phyloP scores from a whole-genome alignment of 768 basidiomycete genomes.

The Russula earlei region DNA sequence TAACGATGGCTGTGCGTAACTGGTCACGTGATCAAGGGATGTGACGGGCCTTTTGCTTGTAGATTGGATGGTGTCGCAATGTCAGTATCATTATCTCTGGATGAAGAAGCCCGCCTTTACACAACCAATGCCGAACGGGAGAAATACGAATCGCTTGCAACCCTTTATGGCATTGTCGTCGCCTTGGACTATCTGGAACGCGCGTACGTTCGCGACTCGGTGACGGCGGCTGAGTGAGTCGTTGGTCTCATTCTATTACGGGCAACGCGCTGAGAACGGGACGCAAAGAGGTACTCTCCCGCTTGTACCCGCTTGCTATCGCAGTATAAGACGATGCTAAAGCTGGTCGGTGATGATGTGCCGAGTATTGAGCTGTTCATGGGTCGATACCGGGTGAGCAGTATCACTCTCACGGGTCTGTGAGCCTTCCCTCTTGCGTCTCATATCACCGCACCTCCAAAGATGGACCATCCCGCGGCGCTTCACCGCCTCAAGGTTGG shows the following conservation, averaged over 20 bases:
- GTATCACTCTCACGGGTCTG: neutral
- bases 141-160: constrained; percentile 80
- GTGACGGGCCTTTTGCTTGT: too few species aligned
- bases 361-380: constrained; percentile 85
- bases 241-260: neutral
- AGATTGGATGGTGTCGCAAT: too few species aligned
- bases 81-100: constrained; percentile 48
- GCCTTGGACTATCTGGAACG: constrained; percentile 91
- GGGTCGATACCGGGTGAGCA: constrained; percentile 56
- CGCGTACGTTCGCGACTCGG: constrained; percentile 89
- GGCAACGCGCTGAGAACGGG: constrained; percentile 27
- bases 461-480: constrained; percentile 94
- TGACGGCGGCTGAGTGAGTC: constrained; percentile 84
- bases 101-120: constrained; percentile 89
- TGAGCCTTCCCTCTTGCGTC: too few species aligned
- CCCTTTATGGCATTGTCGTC: constrained; percentile 85
- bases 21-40: neutral
- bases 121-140: constrained; percentile 84
- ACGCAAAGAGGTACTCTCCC: constrained; percentile 77
- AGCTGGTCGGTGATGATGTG: constrained; percentile 83
- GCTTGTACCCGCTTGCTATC: constrained; percentile 90
- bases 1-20: too few species aligned
- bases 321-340: constrained; percentile 96
- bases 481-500: constrained; percentile 84
- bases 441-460: neutral